Evolutionary conservation across 2,329 filamentous ascomycete genomes (phyloP), one percentile per base, ranked within the genome.

Genomic region (Aspergillus sp.): DNA sequence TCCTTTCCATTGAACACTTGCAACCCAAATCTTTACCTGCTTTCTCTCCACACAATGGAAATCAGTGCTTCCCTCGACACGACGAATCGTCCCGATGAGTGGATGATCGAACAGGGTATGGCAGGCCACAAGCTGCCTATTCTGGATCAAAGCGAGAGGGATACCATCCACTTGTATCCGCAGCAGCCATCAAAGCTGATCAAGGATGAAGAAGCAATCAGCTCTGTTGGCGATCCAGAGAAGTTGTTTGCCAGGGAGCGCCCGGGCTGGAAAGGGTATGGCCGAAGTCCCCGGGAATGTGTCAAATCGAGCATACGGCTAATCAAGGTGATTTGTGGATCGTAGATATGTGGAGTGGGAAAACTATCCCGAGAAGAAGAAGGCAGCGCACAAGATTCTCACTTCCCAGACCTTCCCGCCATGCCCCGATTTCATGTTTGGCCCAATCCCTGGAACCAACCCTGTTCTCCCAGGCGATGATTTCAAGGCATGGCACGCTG

Each of bases 271-370:
- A 72, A 72, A 53, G 77, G 78, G 71, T 74, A 64, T 32, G 47
- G 57, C 56, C 19, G 29, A 14, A 16, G 4, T 21, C 2, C 5
- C 17, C n/a, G 20, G 11, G 17, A 17, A 45, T 38, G 17, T 4
- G 10, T 41, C 4, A 25, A 20, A 10, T 51, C 21, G 21, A 23
- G 21, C 21, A 23, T 23, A 23, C 3, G 21, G 21, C 21, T 23
- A 23, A 23, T 6, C 4, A 23, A 23, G 21, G 21, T 23, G 6
- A 23, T 23, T 23, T 23, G 21, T 23, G 21, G 21, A 9, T 14
- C 23, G 9, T 38, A 70, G 82, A 6, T 88, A 87, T 55, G 76
- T 89, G 5, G 86, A 88, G 61, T 88, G 85, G 86, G 86, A 88
- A 63, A 78, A 82, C 11, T 86, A 88, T 49, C 86, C 86, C 0